phyloP scores from a whole-genome alignment of 2,329 filamentous ascomycete genomes.

The Aspergillus floridensis region DNA sequence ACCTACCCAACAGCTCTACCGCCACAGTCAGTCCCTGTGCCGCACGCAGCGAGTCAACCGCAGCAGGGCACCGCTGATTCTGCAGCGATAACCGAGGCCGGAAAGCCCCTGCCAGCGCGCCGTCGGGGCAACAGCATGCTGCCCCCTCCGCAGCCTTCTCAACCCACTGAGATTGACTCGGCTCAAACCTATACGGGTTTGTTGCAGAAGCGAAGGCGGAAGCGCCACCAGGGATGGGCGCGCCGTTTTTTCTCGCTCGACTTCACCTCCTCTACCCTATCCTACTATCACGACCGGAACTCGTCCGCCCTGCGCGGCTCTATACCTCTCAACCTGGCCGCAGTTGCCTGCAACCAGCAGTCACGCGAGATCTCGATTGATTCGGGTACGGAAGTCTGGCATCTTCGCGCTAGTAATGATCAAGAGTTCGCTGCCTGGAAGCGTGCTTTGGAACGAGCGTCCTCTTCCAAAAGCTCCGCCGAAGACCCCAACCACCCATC shows the following conservation, averaged over 20 bases:
- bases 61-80: slow-evolving; percentile 46
- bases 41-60: slow-evolving; percentile 39
- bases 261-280: slow-evolving; percentile 88
- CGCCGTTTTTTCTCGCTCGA: slow-evolving; percentile 94
- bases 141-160: slow-evolving; percentile 20
- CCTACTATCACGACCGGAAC: slow-evolving; percentile 93
- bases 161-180: slow-evolving; percentile 24
- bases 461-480: slow-evolving; percentile 60
- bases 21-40: slow-evolving; percentile 45
- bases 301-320: slow-evolving; percentile 89
- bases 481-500: slow-evolving; percentile 30
- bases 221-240: slow-evolving; percentile 91
- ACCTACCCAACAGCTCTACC: slow-evolving; percentile 78
- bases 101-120: slow-evolving; percentile 40
- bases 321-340: slow-evolving; percentile 86
- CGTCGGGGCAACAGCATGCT: slow-evolving; percentile 30
- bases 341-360: slow-evolving; percentile 83
- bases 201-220: slow-evolving; percentile 84
- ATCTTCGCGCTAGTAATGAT: slow-evolving; percentile 76
- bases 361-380: slow-evolving; percentile 92
- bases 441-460: slow-evolving; percentile 77
- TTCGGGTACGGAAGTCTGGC: slow-evolving; percentile 96
- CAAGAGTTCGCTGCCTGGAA: slow-evolving; percentile 90
- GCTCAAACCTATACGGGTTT: slow-evolving; percentile 74
- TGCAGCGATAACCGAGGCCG: slow-evolving; percentile 42